Evolutionary conservation across 441 rosid genomes (phyloP), one percentile per base, ranked within the genome.

Genomic region (Croton setiger): DNA sequence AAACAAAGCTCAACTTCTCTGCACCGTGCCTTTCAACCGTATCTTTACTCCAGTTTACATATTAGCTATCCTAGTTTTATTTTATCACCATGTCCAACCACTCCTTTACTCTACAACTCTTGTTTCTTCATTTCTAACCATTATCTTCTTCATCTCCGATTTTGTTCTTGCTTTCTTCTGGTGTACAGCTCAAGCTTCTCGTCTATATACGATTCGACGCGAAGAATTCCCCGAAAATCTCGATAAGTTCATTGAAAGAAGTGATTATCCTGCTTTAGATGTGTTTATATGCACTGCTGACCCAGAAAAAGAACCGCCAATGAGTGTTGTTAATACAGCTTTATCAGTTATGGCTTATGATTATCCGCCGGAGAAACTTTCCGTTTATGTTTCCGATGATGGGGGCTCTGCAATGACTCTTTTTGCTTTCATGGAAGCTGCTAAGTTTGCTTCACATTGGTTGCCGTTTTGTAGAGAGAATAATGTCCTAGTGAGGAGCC

Each of bases 141-240:
- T 82, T 36, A 17, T 57, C 13, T 23, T 87, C 44, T 69, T 88
- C 4, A 33, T 81, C 68, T 64, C 97, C 4, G 96, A 92, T 17
- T 15, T 73, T 15, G 70, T 86, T 68, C 87, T 89, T 4, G 88
- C 88, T 35, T 89, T 88, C 86, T 74, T 82, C 80, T 89, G 94
- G 91, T 35, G 61, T 7, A 56, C 85, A 18, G 12, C 75, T 20
- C 78, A 83, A 49, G 72, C 79, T 54, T 69, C 71, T 47, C 86
- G 87, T n/a, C 45, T 80, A 43, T 35, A 56, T 37, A 87, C 86
- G 1, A 63, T 83, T 63, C 75, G 58, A 41, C 84, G 89, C n/a
- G 53, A 64, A 23, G 86, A 92, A 61, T 74, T 76, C 69, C 92
- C 87, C 0, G 87, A 83, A 59, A 76, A 71, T 58, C 85, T 83